A percentile compares a stretch with the other conserved stretches of the same genome.
phyloP scores from a whole-genome alignment of 2,329 filamentous ascomycete genomes.

The Penicillium sp. region DNA sequence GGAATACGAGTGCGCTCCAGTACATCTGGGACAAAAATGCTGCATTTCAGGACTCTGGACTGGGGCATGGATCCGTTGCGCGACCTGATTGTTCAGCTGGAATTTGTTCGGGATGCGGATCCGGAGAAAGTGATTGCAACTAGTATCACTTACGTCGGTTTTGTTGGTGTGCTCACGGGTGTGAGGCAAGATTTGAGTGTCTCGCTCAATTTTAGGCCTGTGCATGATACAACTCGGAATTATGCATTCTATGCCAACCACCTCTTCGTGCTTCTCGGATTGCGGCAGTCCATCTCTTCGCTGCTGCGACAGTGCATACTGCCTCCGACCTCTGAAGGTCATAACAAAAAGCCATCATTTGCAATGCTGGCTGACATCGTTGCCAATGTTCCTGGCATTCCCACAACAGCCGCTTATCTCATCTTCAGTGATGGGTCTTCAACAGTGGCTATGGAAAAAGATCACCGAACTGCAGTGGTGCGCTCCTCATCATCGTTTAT shows the following conservation, averaged over 20 bases:
- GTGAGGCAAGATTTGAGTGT: slow-evolving; percentile 49
- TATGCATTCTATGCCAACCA: slow-evolving; percentile 51
- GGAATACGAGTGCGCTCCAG: slow-evolving; percentile 33
- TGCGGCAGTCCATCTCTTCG: slow-evolving; percentile 55
- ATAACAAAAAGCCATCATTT: background rate
- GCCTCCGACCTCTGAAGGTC: slow-evolving; percentile 17
- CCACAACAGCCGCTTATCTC: slow-evolving; percentile 58
- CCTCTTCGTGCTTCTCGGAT: slow-evolving; percentile 55
- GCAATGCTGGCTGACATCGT: slow-evolving; percentile 29
- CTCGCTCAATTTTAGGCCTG: slow-evolving; percentile 54
- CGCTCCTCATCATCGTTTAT: slow-evolving; percentile 54
- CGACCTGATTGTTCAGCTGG: slow-evolving; percentile 52
- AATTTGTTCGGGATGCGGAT: slow-evolving; percentile 44
- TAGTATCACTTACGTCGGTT: slow-evolving; percentile 52
- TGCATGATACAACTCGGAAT: slow-evolving; percentile 46
- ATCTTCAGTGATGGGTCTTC: slow-evolving; percentile 53
- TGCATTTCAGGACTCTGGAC: slow-evolving; percentile 50
- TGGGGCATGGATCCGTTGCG: slow-evolving; percentile 57
- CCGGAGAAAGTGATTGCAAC: slow-evolving; percentile 44
- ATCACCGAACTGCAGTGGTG: slow-evolving; percentile 48
- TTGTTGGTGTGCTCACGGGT: slow-evolving; percentile 52
- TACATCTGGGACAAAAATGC: slow-evolving; percentile 24
- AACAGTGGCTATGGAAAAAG: slow-evolving; percentile 58
- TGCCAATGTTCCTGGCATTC: slow-evolving; percentile 35
- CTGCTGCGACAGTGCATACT: slow-evolving; percentile 49